phyloP scores from a whole-genome alignment of 139 green algal species.

The Closterium sp. region DNA sequence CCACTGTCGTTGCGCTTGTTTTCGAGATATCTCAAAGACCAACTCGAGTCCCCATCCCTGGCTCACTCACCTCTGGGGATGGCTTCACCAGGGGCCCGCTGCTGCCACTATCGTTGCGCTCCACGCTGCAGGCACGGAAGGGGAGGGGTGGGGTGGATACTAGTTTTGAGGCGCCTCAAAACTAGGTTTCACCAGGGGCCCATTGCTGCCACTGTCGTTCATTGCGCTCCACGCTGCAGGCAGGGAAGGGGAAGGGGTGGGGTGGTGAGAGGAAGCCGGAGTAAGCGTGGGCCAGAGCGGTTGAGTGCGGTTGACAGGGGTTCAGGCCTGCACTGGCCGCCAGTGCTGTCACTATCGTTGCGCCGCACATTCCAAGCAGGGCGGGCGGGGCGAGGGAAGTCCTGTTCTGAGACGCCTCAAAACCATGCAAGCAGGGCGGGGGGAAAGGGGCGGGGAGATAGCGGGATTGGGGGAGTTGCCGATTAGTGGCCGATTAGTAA shows the following conservation, averaged over 20 bases:
- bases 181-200: slow-evolving; percentile 26
- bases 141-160: neutral
- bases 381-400: no score
- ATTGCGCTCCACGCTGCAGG: slow-evolving; percentile 21
- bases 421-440: no score
- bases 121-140: neutral
- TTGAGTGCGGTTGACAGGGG: neutral
- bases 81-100: slow-evolving; percentile 19
- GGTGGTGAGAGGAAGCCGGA: neutral
- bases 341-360: no score
- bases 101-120: slow-evolving; percentile 14
- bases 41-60: no score
- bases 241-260: neutral
- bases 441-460: no score
- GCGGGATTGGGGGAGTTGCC: no score
- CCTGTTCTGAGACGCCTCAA: no score
- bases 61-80: slow-evolving; percentile 15
- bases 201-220: slow-evolving; percentile 8
- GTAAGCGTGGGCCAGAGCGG: neutral
- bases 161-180: no score
- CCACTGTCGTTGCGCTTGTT: no score
- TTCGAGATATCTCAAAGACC: no score
- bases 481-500: no score
- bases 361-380: no score
- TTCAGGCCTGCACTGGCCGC: neutral